Evolutionary conservation across 495 filamentous ascomycete species (phyloP).

Genomic region (Stereocaulon alpinum): DNA sequence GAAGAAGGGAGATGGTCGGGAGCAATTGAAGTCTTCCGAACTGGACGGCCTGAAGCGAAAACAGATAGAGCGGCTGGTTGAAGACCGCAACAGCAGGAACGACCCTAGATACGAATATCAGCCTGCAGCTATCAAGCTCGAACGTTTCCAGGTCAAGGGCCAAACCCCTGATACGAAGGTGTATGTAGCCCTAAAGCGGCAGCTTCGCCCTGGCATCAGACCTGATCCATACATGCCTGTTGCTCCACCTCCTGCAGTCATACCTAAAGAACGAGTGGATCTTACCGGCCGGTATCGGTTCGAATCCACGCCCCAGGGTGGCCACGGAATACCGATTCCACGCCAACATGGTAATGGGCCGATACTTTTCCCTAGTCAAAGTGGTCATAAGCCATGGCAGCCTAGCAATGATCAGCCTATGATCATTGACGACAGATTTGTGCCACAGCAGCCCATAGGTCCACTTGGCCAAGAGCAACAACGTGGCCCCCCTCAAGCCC

Average conservation of each 20-base stretch:
- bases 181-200: conserved; percentile 18
- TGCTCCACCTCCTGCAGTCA: not conserved
- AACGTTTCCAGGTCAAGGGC: not conserved
- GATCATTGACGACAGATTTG: not conserved
- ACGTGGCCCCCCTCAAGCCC: not conserved
- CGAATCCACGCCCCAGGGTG: conserved; percentile 9
- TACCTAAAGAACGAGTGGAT: conserved; percentile 8
- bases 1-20: conserved; percentile 1
- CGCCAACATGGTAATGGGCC: not conserved
- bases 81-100: conserved; percentile 7
- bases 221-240: not conserved
- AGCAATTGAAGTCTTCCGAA: conserved; percentile 5
- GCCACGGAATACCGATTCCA: not conserved
- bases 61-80: conserved; percentile 17
- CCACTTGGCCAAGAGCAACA: conserved; percentile 3
- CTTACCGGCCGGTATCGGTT: conserved; percentile 11
- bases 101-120: conserved; percentile 16
- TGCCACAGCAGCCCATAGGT: not conserved
- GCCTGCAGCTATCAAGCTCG: conserved; percentile 13
- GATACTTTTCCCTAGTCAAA: not conserved
- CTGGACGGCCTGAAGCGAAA: conserved; percentile 16
- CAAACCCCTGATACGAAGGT: conserved; percentile 4
- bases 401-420: not conserved
- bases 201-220: not conserved
- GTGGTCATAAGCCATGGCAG: not conserved